Base-by-base conservation (phyloP, 495 filamentous ascomycete species). In the Hypoxylon lienhwacheense region DNA sequence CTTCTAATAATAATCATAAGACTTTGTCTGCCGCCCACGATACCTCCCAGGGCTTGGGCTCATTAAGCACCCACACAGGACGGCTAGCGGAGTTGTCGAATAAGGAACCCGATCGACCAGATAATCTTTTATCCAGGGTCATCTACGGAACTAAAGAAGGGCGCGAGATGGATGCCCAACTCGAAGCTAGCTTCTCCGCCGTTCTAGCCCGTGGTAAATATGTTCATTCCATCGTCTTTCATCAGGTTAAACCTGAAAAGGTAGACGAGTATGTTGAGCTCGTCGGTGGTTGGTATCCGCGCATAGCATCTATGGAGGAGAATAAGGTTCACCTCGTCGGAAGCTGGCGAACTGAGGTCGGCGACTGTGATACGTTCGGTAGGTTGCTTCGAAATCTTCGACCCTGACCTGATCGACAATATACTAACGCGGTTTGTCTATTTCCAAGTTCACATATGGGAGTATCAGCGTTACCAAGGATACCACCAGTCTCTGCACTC, bases 281-380 rank as follows among this genome's bases (percentile, higher is more conserved):
- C 43, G 89, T 97, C n/a, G 91, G 95, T 47, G 75, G 81, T 29
- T 95, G 88, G 86, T 98, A 98, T 68, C 92, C 93, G 3, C 79
- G 79, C 47, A 88, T 96, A 81, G 95, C 93, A 8, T 73, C 73
- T 29, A 77, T 81, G 34, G 82, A 85, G 50, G 85, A 91, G 72
- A 95, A 96, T 75, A 88, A 89, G 67, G 95, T 97, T 63, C 85
- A 98, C 72, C 75, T 98, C 39, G 93, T 98, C 11, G 93, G 93
- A 55, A 97, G 93, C 75, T 98, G 93, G 93, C 84, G 93, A 68
- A 96, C 92, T 1, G 95, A 98, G 71, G 93, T 98, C 49, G 95
- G 95, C 39, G 95, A 97, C 63, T 95, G 90, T 63, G 92, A 97
- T 65, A 96, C 91, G 0, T 98, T 98, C 75, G 86, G 93, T 97